A percentile compares a stretch with the other conserved stretches of the same genome.
Evolutionary conservation across 768 basidiomycete genomes (phyloP).

Genomic region (Gelatoporia subvermispora): DNA sequence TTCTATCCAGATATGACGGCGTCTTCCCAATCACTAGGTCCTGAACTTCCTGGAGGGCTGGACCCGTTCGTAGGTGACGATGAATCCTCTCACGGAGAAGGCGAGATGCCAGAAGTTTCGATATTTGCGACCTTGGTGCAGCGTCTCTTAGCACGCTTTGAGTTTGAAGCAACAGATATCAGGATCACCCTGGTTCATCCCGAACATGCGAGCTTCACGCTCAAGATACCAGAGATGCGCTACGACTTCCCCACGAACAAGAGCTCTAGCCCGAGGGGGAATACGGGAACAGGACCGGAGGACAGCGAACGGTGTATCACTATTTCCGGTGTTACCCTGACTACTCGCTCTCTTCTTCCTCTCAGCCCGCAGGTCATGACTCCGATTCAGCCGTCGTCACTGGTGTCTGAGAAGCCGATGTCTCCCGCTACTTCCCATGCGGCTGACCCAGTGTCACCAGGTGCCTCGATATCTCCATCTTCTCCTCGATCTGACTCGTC

Average conservation of each 20-base stretch:
- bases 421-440: not conserved
- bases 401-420: slow-evolving; percentile 11
- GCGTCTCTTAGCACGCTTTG: slow-evolving; percentile 70
- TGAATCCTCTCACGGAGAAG: slow-evolving; percentile 36
- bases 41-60: slow-evolving; percentile 62
- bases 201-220: slow-evolving; percentile 53
- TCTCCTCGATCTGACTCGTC: slow-evolving; percentile 36
- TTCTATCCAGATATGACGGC: slow-evolving; percentile 42
- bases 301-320: slow-evolving; percentile 43
- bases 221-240: slow-evolving; percentile 50
- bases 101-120: slow-evolving; percentile 71
- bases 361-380: slow-evolving; percentile 7
- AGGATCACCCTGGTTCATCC: slow-evolving; percentile 67
- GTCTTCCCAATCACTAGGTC: slow-evolving; percentile 19
- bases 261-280: not conserved
- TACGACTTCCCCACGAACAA: slow-evolving; percentile 33
- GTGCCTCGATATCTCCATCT: slow-evolving; percentile 40
- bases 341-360: slow-evolving; percentile 40
- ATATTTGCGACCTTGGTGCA: slow-evolving; percentile 80
- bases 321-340: slow-evolving; percentile 53
- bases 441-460: slow-evolving; percentile 6
- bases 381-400: slow-evolving; percentile 22
- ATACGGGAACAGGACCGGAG: slow-evolving; percentile 14
- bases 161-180: slow-evolving; percentile 67
- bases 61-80: slow-evolving; percentile 48